Base-by-base conservation (phyloP, 1,139 yeast species). In the Scheffersomyces parashehatae region DNA sequence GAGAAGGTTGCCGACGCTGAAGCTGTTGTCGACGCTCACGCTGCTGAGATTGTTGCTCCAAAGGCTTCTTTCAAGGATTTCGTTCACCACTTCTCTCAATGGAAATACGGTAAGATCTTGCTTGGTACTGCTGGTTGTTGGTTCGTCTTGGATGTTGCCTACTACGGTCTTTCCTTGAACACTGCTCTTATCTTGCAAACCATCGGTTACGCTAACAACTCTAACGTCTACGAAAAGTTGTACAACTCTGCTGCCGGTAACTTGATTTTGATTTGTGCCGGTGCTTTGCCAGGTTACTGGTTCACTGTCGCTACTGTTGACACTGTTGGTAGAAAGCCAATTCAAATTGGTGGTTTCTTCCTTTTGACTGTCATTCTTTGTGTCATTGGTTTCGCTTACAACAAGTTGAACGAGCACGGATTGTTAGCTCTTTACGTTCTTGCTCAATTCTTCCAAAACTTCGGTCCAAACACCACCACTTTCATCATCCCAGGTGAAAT, bases 91-190 rank as follows among this genome's bases (percentile, higher is more conserved):
- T 93, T 91, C 65, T 73, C 82, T 42, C 86, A 89, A 72, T 90
- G 97, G 96, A 88, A 77, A 69, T 85, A 89, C 68, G 84, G 88
- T 70, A 87, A 85, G 73, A 81, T 85, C 48, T 76, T 93, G 56
- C 55, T 93, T 43, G 99, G 98, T 65, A 91, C 99, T 58, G 96
- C 97, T 53, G 95, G 91, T 67, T 85, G 95, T 40, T 93, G 99
- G 99, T 91, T 91, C 76, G 77, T 85, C 75, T 81, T 91, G 69
- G 99, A 93, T 77, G 88, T 93, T 64, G 97, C 97, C 49, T 90
- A 83, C 78, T 93, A 93, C 67, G 96, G 96, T 70, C 75, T 88
- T 60, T 85, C 88, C 67, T 79, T 88, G 61, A 88, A 88, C 75
- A 73, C 90, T 56, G 83, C 95, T 31, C 74, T 79, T 48, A 88